Base-by-base conservation (phyloP, 768 basidiomycete species). In the Russula sp. region DNA sequence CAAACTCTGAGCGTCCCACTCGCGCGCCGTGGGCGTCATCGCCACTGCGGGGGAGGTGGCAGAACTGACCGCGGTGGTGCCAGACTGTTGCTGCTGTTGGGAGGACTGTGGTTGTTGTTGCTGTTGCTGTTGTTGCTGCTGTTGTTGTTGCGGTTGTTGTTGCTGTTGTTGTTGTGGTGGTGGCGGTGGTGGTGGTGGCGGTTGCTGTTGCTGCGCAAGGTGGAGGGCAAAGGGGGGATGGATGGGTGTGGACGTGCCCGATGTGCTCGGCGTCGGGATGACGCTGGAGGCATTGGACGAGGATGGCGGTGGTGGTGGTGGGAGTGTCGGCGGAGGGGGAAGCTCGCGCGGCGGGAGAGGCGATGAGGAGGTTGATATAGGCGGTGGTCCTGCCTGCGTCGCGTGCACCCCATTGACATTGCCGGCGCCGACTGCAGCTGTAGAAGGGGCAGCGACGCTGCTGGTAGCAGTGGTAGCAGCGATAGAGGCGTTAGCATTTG, bases 1-100 rank as follows among this genome's bases (percentile, higher is more conserved):
- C 35, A 86, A 67, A 18, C 87, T 87, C 72, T 88, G 87, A 0
- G 81, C 79, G 65, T 91, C 90, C 81, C 83, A 87, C 65, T 90
- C 90, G 61, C 87, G 71, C 45, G 64, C 76, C 8, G 56, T 34
- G 10, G 66, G 46, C 6, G 63, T 54, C 0, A 57, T 52, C 29
- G 32, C 13, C 42, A 22, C 5, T 10, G 53, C 29, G 2, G 29
- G 5, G 7, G 22, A 11, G 14, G 53, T 11, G 3, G 39, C 18
- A 8, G 25, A 6, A 7, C 3, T 11, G 5, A 13, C 14, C 32
- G 53, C 0, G 1, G 25, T 25, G 29, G 57, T 9, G 46, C 46
- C 22, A 13, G 46, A 14, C 25, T 11, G 7, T 29, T 47, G 46
- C 2, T 47, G 43, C 16, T 47, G 59, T 1, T 60, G 59, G 25